Conservation (phyloP, 2,329 filamentous ascomycete genomes). For the Fusarium sp. region DNA sequence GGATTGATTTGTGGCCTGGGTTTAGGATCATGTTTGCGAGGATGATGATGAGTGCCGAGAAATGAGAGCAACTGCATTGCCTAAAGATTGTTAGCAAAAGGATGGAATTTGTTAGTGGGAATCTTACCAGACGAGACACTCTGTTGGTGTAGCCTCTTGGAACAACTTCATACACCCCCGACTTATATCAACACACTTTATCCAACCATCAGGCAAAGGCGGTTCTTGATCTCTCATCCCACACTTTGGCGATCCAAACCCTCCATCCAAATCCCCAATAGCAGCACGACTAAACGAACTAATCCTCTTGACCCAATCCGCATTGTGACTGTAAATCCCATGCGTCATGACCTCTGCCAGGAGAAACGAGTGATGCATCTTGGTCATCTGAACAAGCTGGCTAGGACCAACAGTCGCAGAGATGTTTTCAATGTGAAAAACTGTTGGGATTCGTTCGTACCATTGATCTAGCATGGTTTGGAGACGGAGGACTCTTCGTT, state of each 20-base stretch:
- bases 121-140: constrained; percentile 50
- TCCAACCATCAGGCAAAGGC: constrained; percentile 49
- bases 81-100: constrained; percentile 15
- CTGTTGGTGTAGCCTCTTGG: constrained; percentile 44
- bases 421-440: constrained; percentile 52
- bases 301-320: constrained; percentile 53
- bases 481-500: constrained; percentile 45
- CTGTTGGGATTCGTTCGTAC: constrained; percentile 50
- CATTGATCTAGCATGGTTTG: constrained; percentile 53
- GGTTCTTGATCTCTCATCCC: constrained; percentile 2
- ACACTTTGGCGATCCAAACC: background rate
- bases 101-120: fast-evolving
- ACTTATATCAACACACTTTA: constrained; percentile 49
- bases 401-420: constrained; percentile 44
- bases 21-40: constrained; percentile 50
- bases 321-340: constrained; percentile 54
- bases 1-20: constrained; percentile 42
- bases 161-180: constrained; percentile 52
- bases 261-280: constrained; percentile 38
- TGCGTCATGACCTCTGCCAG: constrained; percentile 53
- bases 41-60: constrained; percentile 51
- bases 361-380: constrained; percentile 54
- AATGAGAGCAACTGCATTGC: constrained; percentile 49
- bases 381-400: constrained; percentile 51
- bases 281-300: constrained; percentile 44